Evolutionary conservation across 768 basidiomycete species (phyloP), one percentile per base, ranked within the genome.

Genomic region (Suillus alpinus): DNA sequence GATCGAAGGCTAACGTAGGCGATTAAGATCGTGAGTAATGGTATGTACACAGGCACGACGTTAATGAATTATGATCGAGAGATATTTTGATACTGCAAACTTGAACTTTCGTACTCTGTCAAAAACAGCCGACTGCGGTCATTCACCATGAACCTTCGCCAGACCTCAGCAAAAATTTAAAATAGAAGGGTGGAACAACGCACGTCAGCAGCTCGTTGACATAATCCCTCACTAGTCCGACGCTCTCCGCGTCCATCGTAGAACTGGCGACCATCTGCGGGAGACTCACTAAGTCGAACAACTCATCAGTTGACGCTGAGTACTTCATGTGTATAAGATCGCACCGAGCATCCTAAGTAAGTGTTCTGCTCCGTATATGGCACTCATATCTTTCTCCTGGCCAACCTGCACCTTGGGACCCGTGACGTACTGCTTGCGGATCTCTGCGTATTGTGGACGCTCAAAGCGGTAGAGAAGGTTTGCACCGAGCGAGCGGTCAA

Each of bases 381-480:
- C 77, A 70, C 92, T 94, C 89, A 97, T 92, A 67, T 92, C 88
- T 72, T 86, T 89, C 69, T 93, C 92, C 63, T 86, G 79, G 6
- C 79, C 83, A 12, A 88, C 78, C 55, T 82, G 75, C 31, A 92
- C 89, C 55, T 86, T 82, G 52, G 81, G 86, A 1, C 89, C 91
- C 7, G 91, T 92, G 63, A 87, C 84, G 65, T 87, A 92, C 63
- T 76, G 74, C 67, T 88, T 86, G 47, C 91, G 83, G 26, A 92
- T 82, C 52, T 89, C 86, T 6, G 89, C 87, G 63, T 96, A 98
- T 72, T 98, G 95, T 6, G 86, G 86, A n/a, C 96, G 85, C 73
- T 99, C 96, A 65, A 96, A 95, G 20, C 94, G 88, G 70, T 98
- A 99, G 4, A 98, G 81, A 31, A 99, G 82, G 73, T 92, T 95